Evolutionary conservation across 257 asterid genomes (phyloP), one percentile per base, ranked within the genome.

Genomic region (Phtheirospermum japonicum): DNA sequence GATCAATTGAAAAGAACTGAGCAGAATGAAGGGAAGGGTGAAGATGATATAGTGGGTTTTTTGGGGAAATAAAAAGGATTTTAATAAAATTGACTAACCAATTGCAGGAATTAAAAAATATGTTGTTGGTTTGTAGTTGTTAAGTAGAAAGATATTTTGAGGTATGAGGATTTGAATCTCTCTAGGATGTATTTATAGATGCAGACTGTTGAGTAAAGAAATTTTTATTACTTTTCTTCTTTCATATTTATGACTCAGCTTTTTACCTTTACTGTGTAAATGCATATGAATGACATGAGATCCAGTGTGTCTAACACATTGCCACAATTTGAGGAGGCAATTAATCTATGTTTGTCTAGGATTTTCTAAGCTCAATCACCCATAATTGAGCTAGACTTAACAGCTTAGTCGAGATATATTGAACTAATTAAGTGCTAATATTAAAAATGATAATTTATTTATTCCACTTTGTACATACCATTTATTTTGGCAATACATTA

Each of bases 171-270:
- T 7, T 45, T 65, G 63, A 19, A 16, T 48, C 20, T 48, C 26
- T 51, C 23, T 46, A n/a, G 12, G 9, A 12, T 64, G 74, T 77
- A 70, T 73, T 65, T 77, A 73, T 77, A 77, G 76, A 32, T 2
- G 67, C 16, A 56, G 66, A 68, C 49, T 3, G 59, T 12, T 45
- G 61, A 68, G 51, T 7, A 37, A 18, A 6, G 37, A 33, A 33
- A 33, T 4, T 33, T 7, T 33, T 33, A 3, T 10, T 4, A 45
- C 16, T 49, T 28, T 40, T 19, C 5, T 14, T 8, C 68, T 19
- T n/a, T 71, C 71, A 68, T 75, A 76, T 74, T 74, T 50, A 76
- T 50, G 67, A 46, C 31, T 73, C 75, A 40, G 57, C 75, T 70
- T 9, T 69, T 64, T 4, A 45, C 68, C 67, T 69, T 54, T 53